Evolutionary conservation across 2,329 filamentous ascomycete genomes (phyloP), one percentile per base, ranked within the genome.

Genomic region (Delphinella strobiligena): DNA sequence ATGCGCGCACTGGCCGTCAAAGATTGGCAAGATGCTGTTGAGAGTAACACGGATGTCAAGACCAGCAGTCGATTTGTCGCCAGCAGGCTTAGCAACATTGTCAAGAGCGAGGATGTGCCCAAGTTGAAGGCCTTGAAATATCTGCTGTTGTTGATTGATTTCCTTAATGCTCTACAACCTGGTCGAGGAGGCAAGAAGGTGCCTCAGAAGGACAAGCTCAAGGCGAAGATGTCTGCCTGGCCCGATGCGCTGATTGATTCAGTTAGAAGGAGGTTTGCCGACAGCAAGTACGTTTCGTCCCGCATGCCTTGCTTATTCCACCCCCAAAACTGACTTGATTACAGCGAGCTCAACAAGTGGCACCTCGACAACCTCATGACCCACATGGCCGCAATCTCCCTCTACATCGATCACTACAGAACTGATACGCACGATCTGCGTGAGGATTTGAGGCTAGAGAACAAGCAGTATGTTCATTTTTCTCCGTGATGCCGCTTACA

Each of bases 331-430:
- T 31, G 31, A 42, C 34, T 16, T 14, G 16, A 14, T 31, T n/a
- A 8, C 37, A 61, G 58, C 16, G 68, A 74, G 43, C 74, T 89
- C 61, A 72, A 75, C 40, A 84, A 82, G 54, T 82, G 77, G 63
- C 75, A 86, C 54, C 62, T 71, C 22, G 81, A 89, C 54, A 68
- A 84, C 45, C 61, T 88, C 22, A 75, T 78, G 52, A 84, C 82
- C 12, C 80, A 87, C 59, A 75, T 82, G 51, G 81, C 78, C 50
- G 80, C 74, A 1, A 68, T 87, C 44, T 75, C 79, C 19, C 72
- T 82, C 55, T 74, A 84, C 45, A 64, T 87, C 14, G 81, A 87
- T 51, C 77, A 80, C 54, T 86, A 77, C 53, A 75, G 79, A 54
- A 76, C 84, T 40, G 78, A 88, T 51, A 78, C 78, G 5, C 72